These are phyloP conservation scores for Wickerhamomyces chambardii DNA, from an alignment of 805 yeast genomes.

Conservation along the genomic window DNA sequence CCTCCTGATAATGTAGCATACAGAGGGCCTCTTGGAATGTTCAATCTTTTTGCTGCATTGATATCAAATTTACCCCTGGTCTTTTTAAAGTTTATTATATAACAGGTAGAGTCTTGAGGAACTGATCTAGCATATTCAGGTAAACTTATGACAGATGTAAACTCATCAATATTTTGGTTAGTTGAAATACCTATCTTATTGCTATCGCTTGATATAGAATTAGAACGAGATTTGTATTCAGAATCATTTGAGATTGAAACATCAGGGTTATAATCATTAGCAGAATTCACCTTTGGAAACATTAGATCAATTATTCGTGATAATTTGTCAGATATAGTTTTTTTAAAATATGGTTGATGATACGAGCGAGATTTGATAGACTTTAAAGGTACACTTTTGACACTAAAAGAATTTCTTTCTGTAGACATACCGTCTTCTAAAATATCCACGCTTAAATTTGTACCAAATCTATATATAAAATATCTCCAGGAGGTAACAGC, in stretches of 20 bases:
- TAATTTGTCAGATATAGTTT: no score
- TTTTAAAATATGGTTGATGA: not conserved
- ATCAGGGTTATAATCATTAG: not conserved
- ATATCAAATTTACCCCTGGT: conserved; percentile 72
- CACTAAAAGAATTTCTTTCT: not conserved
- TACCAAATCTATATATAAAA: conserved; percentile 75
- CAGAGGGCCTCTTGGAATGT: conserved; percentile 56
- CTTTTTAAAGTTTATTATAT: conserved; percentile 57
- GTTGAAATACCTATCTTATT: no score
- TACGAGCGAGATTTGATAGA: not conserved
- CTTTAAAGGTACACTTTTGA: no score
- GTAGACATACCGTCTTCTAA: conserved; percentile 10
- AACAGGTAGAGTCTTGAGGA: conserved; percentile 40
- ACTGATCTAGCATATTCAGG: not conserved
- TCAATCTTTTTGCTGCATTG: conserved; percentile 54
- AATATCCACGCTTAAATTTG: conserved; percentile 31
- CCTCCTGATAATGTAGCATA: conserved; percentile 58
- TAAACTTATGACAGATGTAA: not conserved
- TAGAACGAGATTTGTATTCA: no score
- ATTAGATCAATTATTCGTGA: no score
- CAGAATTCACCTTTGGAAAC: not conserved
- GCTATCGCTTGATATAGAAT: no score
- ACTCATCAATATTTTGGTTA: not conserved
- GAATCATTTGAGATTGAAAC: no score
- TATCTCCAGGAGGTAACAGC: conserved; percentile 77